Evolutionary conservation across 306 rosid genomes (phyloP).

Genomic region (Glycine tomentella): DNA sequence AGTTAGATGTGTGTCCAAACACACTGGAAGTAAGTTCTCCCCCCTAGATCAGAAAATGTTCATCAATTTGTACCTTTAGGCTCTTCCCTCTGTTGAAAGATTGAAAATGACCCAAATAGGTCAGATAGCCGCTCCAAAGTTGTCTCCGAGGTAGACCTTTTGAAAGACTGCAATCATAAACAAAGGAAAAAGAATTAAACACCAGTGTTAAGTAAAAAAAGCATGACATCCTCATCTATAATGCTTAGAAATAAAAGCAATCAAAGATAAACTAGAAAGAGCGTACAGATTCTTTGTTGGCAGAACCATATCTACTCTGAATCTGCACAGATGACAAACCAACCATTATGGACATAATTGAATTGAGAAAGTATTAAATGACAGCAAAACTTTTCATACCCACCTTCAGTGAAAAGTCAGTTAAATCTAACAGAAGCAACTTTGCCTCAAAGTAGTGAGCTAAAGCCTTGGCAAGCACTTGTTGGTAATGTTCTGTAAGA

Average conservation of each 20-base stretch:
- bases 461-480: conserved; percentile 94
- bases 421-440: conserved; percentile 80
- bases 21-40: neutral
- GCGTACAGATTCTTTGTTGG: conserved; percentile 69
- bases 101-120: conserved; percentile 78
- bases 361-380: neutral
- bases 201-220: conserved; percentile 5
- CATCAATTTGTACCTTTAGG: conserved; percentile 57
- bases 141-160: conserved; percentile 81
- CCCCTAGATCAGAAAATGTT: neutral
- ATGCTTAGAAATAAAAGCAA: conserved; percentile 2
- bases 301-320: conserved; percentile 74
- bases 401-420: conserved; percentile 84
- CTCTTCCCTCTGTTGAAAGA: conserved; percentile 68
- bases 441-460: conserved; percentile 91
- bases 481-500: conserved; percentile 82
- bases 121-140: conserved; percentile 74
- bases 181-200: conserved; percentile 26
- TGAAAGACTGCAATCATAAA: conserved; percentile 61
- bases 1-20: neutral
- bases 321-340: conserved; percentile 58
- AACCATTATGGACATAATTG: conserved; percentile 23
- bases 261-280: conserved; percentile 22
- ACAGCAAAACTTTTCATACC: conserved; percentile 12
- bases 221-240: conserved; percentile 2